A percentile compares a stretch with the other conserved stretches of the same genome.
phyloP scores from a whole-genome alignment of 2,329 filamentous ascomycete genomes.

The Sporothrix globosa region DNA sequence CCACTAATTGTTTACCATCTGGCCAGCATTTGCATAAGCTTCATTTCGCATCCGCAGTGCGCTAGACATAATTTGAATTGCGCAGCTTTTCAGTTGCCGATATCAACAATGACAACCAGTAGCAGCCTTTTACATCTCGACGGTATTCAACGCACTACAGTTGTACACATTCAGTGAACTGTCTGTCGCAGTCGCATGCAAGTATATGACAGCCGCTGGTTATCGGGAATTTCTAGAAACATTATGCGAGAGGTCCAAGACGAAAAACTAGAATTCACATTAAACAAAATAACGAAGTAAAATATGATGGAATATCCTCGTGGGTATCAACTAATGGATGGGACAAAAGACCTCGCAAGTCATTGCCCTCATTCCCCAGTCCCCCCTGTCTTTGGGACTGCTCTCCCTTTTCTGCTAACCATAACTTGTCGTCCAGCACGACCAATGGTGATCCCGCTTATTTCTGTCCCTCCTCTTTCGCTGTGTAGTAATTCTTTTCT shows the following conservation, averaged over 20 bases:
- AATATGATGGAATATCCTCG: conserved; percentile 23
- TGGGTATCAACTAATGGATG: conserved; percentile 27
- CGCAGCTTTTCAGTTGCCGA: conserved; percentile 3
- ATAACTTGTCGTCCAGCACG: neutral
- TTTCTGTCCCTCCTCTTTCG: neutral
- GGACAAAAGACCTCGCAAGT: neutral
- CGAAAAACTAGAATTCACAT: neutral
- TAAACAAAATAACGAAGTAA: neutral
- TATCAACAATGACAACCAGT: neutral
- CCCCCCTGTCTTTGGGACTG: neutral
- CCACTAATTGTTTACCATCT: neutral
- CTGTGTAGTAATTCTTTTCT: conserved; percentile 1
- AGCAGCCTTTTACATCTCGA: neutral
- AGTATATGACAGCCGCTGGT: too few species aligned
- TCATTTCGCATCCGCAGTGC: conserved; percentile 17
- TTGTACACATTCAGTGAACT: neutral
- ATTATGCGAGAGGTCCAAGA: neutral
- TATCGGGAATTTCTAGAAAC: neutral
- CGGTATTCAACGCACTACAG: neutral
- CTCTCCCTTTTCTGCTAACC: neutral
- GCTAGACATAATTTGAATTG: neutral
- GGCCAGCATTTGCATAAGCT: neutral
- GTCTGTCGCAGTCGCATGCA: neutral
- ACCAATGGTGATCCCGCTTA: neutral
- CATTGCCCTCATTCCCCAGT: conserved; percentile 6